Conservation (phyloP, 306 rosid genomes). For the Medicago lupulina region DNA sequence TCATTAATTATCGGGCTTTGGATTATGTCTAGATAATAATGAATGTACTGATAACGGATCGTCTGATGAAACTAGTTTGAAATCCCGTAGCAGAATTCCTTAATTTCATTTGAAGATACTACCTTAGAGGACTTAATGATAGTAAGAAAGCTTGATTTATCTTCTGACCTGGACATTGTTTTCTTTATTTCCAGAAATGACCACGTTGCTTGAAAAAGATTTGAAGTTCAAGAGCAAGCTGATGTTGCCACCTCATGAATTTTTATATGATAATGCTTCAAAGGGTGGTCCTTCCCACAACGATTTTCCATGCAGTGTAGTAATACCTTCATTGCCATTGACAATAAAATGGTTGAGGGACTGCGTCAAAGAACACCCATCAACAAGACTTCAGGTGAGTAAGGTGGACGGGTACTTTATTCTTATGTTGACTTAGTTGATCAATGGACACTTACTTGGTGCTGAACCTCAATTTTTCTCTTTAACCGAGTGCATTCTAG, state of each 20-base stretch:
- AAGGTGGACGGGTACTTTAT: constrained; percentile 12
- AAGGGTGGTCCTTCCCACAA: constrained; percentile 41
- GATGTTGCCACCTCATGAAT: constrained; percentile 51
- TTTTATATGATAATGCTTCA: constrained; percentile 54
- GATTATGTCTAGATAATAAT: constrained; percentile 13
- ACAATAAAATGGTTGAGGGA: constrained; percentile 75
- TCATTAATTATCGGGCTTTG: constrained; percentile 6
- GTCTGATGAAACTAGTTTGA: constrained; percentile 31
- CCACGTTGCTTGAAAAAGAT: constrained; percentile 44
- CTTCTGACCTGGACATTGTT: constrained; percentile 35
- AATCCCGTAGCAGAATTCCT: constrained; percentile 2
- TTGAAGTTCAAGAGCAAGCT: constrained; percentile 43
- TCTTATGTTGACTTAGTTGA: too few species aligned
- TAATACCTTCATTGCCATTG: constrained; percentile 76
- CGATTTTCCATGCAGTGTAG: constrained; percentile 57
- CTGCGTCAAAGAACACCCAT: constrained; percentile 67
- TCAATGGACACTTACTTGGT: too few species aligned
- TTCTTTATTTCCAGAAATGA: constrained; percentile 49
- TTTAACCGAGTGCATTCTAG: constrained; percentile 10
- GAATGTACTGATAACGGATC: constrained; percentile 2
- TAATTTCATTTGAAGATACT: background rate
- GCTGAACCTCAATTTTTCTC: constrained; percentile 17
- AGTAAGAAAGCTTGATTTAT: constrained; percentile 18
- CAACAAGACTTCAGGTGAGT: constrained; percentile 60
- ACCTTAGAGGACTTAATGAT: constrained; percentile 2